Conservation (phyloP, 2,329 filamentous ascomycete species). For the Simplicillium aogashimaense region DNA sequence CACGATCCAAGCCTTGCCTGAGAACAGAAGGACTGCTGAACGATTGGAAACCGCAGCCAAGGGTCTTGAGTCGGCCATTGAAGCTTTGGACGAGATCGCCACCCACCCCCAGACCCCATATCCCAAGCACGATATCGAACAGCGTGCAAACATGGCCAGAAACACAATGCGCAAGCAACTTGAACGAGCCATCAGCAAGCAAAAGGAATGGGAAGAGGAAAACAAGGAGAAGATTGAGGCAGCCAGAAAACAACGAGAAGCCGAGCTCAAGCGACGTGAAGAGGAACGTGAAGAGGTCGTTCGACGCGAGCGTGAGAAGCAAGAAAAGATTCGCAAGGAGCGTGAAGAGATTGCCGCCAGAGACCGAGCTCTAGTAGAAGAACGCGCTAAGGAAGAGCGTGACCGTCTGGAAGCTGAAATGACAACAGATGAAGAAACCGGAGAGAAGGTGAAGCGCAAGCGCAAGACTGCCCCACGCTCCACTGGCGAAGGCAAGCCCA, state of each 20-base stretch:
- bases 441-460: slow-evolving; percentile 71
- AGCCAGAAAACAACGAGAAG: slow-evolving; percentile 70
- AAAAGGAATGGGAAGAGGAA: slow-evolving; percentile 85
- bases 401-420: slow-evolving; percentile 59
- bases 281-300: slow-evolving; percentile 61
- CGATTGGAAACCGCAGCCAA: slow-evolving; percentile 73
- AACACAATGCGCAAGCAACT: slow-evolving; percentile 93
- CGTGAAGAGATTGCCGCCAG: slow-evolving; percentile 70
- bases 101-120: slow-evolving; percentile 65
- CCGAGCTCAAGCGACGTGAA: slow-evolving; percentile 68
- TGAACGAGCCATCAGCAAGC: slow-evolving; percentile 71
- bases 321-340: slow-evolving; percentile 78
- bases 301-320: slow-evolving; percentile 61
- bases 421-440: slow-evolving; percentile 73
- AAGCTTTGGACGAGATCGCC: slow-evolving; percentile 55
- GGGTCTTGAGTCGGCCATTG: slow-evolving; percentile 80
- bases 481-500: slow-evolving; percentile 31
- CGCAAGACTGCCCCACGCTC: slow-evolving; percentile 41
- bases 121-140: slow-evolving; percentile 80
- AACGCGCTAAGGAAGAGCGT: slow-evolving; percentile 60
- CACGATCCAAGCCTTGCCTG: slow-evolving; percentile 62
- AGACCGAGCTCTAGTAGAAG: slow-evolving; percentile 62
- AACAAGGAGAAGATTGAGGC: slow-evolving; percentile 82
- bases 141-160: slow-evolving; percentile 92
- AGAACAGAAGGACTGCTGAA: slow-evolving; percentile 65